Evolutionary conservation across 768 basidiomycete genomes (phyloP).

Genomic region (Psilocybe cyanescens): DNA sequence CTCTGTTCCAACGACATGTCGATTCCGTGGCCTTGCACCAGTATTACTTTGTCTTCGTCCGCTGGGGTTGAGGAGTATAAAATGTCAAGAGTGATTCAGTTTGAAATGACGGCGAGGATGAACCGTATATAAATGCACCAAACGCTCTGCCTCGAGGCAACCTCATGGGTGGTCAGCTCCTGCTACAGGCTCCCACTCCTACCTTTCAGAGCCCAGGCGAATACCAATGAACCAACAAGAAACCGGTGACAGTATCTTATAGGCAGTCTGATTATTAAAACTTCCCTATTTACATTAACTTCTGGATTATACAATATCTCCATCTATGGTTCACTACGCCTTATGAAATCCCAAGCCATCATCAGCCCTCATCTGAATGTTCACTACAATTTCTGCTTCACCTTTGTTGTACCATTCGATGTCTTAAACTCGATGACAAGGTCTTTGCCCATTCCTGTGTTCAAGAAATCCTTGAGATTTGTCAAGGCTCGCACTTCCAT

Average conservation of each 20-base stretch:
- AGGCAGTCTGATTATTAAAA: too few species aligned
- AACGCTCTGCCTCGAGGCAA: constrained; percentile 21
- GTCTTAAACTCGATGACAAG: constrained; percentile 60
- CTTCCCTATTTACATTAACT: too few species aligned
- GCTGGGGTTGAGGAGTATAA: constrained; percentile 5
- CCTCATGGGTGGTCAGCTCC: constrained; percentile 18
- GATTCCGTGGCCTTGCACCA: not conserved
- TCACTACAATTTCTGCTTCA: constrained; percentile 32
- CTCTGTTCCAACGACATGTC: not conserved
- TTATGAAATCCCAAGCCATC: constrained; percentile 4
- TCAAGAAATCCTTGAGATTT: constrained; percentile 75
- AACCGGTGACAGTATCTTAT: too few species aligned
- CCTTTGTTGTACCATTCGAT: constrained; percentile 21
- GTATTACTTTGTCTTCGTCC: not conserved
- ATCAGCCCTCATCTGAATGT: constrained; percentile 4
- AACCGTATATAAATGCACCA: constrained; percentile 1
- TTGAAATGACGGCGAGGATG: not conserved
- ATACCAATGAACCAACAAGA: too few species aligned
- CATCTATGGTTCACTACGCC: constrained; percentile 3
- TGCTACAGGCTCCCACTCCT: not conserved
- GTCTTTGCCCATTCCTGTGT: constrained; percentile 65
- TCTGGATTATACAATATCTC: too few species aligned
- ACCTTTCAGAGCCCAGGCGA: too few species aligned
- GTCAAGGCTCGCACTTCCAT: constrained; percentile 88
- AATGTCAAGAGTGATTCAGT: not conserved